Percentiles rank a stretch among this genome's conserved stretches.
phyloP scores from a whole-genome alignment of 306 rosid genomes.

The Cicer chorassanicum region DNA sequence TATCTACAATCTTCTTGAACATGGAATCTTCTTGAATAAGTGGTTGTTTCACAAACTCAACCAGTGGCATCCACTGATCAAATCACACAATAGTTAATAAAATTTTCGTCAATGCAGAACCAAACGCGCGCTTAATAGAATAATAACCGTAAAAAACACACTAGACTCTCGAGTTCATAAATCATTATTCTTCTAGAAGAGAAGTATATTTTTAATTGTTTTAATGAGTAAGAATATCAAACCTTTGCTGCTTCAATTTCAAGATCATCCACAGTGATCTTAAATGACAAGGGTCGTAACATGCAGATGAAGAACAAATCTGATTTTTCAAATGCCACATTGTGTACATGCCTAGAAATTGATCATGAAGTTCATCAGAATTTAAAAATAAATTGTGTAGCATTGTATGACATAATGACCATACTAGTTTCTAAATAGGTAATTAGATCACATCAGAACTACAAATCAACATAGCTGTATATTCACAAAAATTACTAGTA shows the following conservation, averaged over 20 bases:
- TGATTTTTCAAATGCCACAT: slow-evolving; percentile 86
- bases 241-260: slow-evolving; percentile 96
- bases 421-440: background rate
- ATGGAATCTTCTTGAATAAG: slow-evolving; percentile 75
- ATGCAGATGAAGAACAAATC: slow-evolving; percentile 96
- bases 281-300: slow-evolving; percentile 75
- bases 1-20: slow-evolving; percentile 81
- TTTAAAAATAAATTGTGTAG: background rate
- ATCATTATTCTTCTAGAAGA: background rate
- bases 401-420: background rate
- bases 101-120: too few relatives aligned
- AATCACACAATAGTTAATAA: slow-evolving; percentile 1
- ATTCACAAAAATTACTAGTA: background rate
- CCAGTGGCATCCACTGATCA: slow-evolving; percentile 89
- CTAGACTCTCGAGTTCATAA: too few relatives aligned
- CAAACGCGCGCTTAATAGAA: too few relatives aligned
- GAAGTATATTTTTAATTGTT: background rate
- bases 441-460: background rate
- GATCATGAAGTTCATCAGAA: slow-evolving; percentile 37
- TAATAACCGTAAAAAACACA: too few relatives aligned
- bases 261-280: slow-evolving; percentile 70
- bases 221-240: slow-evolving; percentile 10
- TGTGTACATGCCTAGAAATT: slow-evolving; percentile 82
- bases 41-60: slow-evolving; percentile 86
- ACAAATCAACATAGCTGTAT: too few relatives aligned